These are phyloP conservation scores for Sporothrix inflata DNA, from an alignment of 2,329 filamentous ascomycete species.

Conservation along the genomic window DNA sequence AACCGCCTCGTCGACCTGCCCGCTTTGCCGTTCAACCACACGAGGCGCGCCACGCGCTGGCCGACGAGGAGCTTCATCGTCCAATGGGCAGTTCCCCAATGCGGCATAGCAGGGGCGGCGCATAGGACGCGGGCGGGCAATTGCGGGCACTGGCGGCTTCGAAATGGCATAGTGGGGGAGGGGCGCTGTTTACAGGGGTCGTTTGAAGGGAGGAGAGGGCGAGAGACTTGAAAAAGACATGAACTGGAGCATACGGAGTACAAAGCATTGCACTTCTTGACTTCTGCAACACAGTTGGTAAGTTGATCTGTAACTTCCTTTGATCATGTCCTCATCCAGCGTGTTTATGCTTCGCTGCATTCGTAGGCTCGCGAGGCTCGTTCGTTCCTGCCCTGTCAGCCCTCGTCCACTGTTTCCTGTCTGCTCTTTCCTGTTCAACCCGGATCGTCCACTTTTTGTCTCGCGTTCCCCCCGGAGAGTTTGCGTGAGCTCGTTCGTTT, in stretches of 20 bases:
- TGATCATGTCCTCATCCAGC: too few species aligned
- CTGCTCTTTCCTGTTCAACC: not conserved
- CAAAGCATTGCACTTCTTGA: too few species aligned
- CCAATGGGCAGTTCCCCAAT: conserved; percentile 10
- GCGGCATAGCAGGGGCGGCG: not conserved
- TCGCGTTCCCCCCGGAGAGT: not conserved
- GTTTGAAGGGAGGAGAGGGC: too few species aligned
- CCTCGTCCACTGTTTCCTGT: too few species aligned
- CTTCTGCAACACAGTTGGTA: too few species aligned
- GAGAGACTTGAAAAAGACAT: too few species aligned
- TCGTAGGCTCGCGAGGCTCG: too few species aligned
- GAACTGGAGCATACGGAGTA: too few species aligned
- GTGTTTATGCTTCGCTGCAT: too few species aligned
- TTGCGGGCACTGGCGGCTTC: not conserved
- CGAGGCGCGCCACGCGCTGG: conserved; percentile 1
- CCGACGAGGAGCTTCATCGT: not conserved
- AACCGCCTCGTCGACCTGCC: not conserved
- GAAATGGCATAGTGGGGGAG: not conserved
- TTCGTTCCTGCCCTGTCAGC: too few species aligned
- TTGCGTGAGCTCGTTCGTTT: not conserved
- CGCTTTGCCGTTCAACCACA: not conserved
- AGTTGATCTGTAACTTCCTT: too few species aligned
- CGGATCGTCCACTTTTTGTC: not conserved
- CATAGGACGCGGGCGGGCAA: not conserved
- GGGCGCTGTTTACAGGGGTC: not conserved